Base-by-base conservation (phyloP, 805 yeast species). In the Wickerhamomyces tratensis region DNA sequence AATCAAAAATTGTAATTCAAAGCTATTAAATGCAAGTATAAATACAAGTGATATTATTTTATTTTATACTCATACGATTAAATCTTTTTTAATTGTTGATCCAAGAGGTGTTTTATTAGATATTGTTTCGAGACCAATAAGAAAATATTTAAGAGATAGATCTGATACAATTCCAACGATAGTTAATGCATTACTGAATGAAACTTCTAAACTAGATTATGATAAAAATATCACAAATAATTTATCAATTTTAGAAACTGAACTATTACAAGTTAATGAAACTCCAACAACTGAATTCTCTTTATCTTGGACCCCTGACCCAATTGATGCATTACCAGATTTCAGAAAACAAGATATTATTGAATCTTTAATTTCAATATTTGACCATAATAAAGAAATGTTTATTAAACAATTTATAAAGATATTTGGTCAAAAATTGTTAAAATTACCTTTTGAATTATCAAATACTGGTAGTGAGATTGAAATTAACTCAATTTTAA, bases 251-350 rank as follows among this genome's bases (percentile, higher is more conserved):
- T 56, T 86, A 27, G 70, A 82, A 0, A 62, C 64, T 5, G 82
- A 79, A 46, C 61, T 87, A 11, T 48, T 59, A 15, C 55, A 52
- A 11, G 53, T 58, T 20, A 43, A 52, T 0, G 40, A 44, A 7
- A 41, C 53, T 5, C 47, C 52, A 2, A 36, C 44, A 7, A 43
- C 49, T 30, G 46, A 49, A 15, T 33, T 51, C 8, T 46, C 48
- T 35, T 53, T 77, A 3, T 65, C 72, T 39, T 86, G 96, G 96
- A 58, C 59, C 8, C 96, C 96, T 0, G 95, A 86, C 50, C 96
- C 96, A 0, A 72, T 85, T 13, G 96, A 87, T 62, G 94, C 96
- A 0, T 72, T 88, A n/a, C 86, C 89, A 0, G 95, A 86, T 58
- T 87, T 84, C 63, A 72, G 75, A 38, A 75, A 76, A 46, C 72